These are phyloP conservation scores for Typha latifolia DNA, from an alignment of 176 grass and related monocot species.

Conservation along the genomic window DNA sequence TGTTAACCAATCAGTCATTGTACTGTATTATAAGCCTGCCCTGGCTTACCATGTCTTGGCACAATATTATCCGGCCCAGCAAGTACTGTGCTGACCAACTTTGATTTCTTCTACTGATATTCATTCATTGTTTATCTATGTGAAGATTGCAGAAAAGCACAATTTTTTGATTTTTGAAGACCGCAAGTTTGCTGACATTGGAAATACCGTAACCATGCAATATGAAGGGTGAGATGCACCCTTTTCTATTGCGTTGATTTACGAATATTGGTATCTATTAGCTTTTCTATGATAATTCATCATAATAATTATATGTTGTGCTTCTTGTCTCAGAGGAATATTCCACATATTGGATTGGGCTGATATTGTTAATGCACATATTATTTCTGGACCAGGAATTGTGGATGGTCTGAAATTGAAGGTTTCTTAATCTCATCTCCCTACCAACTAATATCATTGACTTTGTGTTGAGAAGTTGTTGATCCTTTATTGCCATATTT, in stretches of 20 bases:
- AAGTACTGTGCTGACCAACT: neutral
- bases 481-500: conserved; percentile 1
- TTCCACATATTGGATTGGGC: conserved; percentile 87
- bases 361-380: conserved; percentile 79
- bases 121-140: conserved; percentile 8
- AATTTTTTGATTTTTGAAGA: conserved; percentile 91
- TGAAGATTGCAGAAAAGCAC: conserved; percentile 80
- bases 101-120: conserved; percentile 3
- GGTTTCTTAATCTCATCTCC: conserved; percentile 28
- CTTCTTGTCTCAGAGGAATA: conserved; percentile 48
- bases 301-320: neutral
- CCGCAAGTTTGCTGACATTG: conserved; percentile 86
- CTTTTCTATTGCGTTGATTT: neutral
- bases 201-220: conserved; percentile 91
- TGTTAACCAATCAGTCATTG: neutral
- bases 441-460: conserved; percentile 7
- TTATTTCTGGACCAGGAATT: conserved; percentile 79
- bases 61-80: neutral
- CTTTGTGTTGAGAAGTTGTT: neutral
- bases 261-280: neutral
- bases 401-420: conserved; percentile 84
- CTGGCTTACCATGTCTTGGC: neutral
- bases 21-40: neutral
- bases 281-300: neutral
- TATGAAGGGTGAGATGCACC: conserved; percentile 67